A percentile compares a stretch with the other conserved stretches of the same genome.
phyloP scores from a whole-genome alignment of 805 yeast species.

The Maudiozyma bulderi region DNA sequence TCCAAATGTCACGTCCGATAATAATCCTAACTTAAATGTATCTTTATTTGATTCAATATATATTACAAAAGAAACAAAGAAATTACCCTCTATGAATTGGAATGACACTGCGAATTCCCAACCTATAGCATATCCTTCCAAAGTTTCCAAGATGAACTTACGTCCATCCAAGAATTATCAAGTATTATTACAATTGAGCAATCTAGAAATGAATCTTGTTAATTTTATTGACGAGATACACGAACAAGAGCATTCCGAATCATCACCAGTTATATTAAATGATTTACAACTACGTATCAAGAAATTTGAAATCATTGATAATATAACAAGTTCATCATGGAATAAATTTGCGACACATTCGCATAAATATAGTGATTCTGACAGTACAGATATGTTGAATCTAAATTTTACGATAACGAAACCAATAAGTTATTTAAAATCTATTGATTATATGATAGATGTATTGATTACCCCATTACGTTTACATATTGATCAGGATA shows the following conservation, averaged over 20 bases:
- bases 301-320: conserved; percentile 58
- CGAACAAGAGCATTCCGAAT: conserved; percentile 19
- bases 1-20: background rate
- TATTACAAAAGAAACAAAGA: conserved; percentile 44
- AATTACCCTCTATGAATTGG: conserved; percentile 38
- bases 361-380: conserved; percentile 54
- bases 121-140: conserved; percentile 26
- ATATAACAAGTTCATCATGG: conserved; percentile 85
- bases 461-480: conserved; percentile 60
- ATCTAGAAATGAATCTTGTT: conserved; percentile 39
- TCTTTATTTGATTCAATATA: conserved; percentile 62
- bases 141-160: conserved; percentile 39
- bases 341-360: conserved; percentile 67
- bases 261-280: conserved; percentile 39
- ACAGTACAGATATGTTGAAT: conserved; percentile 51
- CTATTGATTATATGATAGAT: conserved; percentile 53
- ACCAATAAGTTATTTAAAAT: conserved; percentile 55
- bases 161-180: conserved; percentile 58
- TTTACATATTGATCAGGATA: conserved; percentile 86
- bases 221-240: conserved; percentile 43
- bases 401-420: conserved; percentile 47
- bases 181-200: conserved; percentile 44
- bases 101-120: conserved; percentile 46
- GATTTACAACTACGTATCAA: conserved; percentile 40
- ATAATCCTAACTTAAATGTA: background rate